Conservation (phyloP, 2,329 filamentous ascomycete species). For the Fusarium buxicola region DNA sequence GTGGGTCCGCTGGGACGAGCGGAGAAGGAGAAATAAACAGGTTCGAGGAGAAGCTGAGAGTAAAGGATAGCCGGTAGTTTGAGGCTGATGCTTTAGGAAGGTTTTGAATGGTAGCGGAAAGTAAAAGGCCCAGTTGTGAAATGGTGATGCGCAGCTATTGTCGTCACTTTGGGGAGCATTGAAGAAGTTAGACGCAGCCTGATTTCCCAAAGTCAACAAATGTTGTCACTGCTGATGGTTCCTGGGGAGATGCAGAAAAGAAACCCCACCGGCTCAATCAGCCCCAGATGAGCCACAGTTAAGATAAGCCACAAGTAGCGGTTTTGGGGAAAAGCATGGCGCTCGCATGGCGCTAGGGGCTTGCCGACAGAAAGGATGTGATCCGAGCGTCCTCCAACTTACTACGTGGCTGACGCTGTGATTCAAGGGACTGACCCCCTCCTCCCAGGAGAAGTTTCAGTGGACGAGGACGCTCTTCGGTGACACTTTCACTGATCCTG, state of each 20-base stretch:
- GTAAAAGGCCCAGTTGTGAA: constrained; percentile 9
- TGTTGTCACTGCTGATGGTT: constrained; percentile 30
- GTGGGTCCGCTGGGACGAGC: constrained; percentile 42
- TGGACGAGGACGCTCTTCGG: constrained; percentile 13
- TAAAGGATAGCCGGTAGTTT: constrained; percentile 8
- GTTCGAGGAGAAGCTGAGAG: constrained; percentile 14
- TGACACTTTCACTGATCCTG: constrained; percentile 17
- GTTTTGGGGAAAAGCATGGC: constrained; percentile 25
- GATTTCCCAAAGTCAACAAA: constrained; percentile 44
- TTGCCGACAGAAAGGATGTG: constrained; percentile 28
- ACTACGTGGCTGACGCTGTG: constrained; percentile 24
- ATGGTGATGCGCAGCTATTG: constrained; percentile 29
- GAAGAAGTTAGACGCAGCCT: constrained; percentile 33
- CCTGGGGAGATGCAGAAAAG: constrained; percentile 33
- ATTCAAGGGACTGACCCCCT: constrained; percentile 33
- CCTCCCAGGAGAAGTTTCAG: constrained; percentile 26
- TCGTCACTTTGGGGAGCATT: constrained; percentile 31
- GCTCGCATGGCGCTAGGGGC: constrained; percentile 43
- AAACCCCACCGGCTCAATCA: constrained; percentile 2
- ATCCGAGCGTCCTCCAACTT: constrained; percentile 22
- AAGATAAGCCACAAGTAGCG: constrained; percentile 17
- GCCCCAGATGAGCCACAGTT: constrained; percentile 18
- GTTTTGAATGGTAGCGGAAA: not conserved
- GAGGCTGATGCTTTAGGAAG: constrained; percentile 17
- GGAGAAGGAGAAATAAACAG: constrained; percentile 40